These are phyloP conservation scores for Solanum chiquidenum DNA, from an alignment of 257 asterid species.

Conservation along the genomic window DNA sequence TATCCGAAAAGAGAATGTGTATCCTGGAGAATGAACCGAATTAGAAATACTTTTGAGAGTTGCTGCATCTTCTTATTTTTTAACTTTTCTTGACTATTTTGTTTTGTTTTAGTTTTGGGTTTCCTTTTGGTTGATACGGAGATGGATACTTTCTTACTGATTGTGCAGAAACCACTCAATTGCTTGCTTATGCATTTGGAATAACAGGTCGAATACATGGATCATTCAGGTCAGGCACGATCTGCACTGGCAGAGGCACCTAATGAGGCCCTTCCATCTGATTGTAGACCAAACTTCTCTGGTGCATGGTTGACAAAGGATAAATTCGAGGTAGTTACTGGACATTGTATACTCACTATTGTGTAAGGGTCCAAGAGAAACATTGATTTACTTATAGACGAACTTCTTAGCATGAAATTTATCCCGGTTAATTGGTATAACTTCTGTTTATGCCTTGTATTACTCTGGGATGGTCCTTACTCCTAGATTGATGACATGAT, in stretches of 20 bases:
- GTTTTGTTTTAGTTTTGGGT: background rate
- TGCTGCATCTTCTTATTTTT: background rate
- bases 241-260: constrained; percentile 91
- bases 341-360: background rate
- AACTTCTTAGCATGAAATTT: background rate
- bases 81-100: background rate
- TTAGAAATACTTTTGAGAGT: background rate
- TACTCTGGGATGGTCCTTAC: background rate
- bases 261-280: constrained; percentile 78
- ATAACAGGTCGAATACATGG: constrained; percentile 71
- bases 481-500: background rate
- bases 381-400: background rate
- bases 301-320: constrained; percentile 90
- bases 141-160: background rate
- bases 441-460: background rate
- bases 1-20: background rate
- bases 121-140: background rate
- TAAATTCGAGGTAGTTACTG: constrained; percentile 54
- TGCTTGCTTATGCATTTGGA: background rate
- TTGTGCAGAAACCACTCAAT: background rate
- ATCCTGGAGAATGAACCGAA: background rate
- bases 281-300: constrained; percentile 85
- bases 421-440: background rate
- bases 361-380: background rate
- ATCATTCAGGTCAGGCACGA: constrained; percentile 78